Percentiles rank a stretch among this genome's conserved stretches.
phyloP scores from a whole-genome alignment of 164 flowering plant genomes.

The Houttuynia cordata region DNA sequence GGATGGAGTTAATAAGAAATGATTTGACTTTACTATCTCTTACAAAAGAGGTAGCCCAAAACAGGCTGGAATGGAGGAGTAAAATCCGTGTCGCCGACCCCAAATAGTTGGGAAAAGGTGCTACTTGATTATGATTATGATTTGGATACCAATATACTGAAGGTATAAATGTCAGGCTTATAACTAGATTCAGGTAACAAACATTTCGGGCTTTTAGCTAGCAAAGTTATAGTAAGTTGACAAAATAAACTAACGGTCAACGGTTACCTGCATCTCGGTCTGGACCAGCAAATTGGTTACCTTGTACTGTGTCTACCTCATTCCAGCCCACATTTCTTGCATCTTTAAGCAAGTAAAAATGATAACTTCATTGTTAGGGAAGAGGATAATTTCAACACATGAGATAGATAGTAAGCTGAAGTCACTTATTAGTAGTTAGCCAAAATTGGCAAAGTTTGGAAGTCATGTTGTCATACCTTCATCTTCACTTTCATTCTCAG shows the following conservation, averaged over 20 bases:
- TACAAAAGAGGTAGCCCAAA: too few relatives aligned
- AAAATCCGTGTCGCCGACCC: too few relatives aligned
- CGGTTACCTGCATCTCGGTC: conserved; percentile 39
- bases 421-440: background rate
- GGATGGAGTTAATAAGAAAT: too few relatives aligned
- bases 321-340: conserved; percentile 23
- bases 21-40: too few relatives aligned
- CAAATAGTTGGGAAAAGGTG: too few relatives aligned
- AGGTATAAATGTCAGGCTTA: background rate
- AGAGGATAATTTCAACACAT: conserved; percentile 12
- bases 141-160: background rate
- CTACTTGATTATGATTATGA: too few relatives aligned
- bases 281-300: conserved; percentile 22
- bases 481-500: conserved; percentile 88
- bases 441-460: background rate
- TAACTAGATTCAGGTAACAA: too few relatives aligned
- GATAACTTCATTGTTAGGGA: background rate
- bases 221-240: background rate
- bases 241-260: too few relatives aligned
- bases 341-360: conserved; percentile 38
- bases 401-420: conserved; percentile 8
- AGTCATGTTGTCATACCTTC: conserved; percentile 38
- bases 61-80: too few relatives aligned
- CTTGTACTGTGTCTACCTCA: conserved; percentile 17
- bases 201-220: too few relatives aligned